Evolutionary conservation across 1,284 basidiomycete species (phyloP), one percentile per base, ranked within the genome.

Genomic region (Violaceomyces palustris): DNA sequence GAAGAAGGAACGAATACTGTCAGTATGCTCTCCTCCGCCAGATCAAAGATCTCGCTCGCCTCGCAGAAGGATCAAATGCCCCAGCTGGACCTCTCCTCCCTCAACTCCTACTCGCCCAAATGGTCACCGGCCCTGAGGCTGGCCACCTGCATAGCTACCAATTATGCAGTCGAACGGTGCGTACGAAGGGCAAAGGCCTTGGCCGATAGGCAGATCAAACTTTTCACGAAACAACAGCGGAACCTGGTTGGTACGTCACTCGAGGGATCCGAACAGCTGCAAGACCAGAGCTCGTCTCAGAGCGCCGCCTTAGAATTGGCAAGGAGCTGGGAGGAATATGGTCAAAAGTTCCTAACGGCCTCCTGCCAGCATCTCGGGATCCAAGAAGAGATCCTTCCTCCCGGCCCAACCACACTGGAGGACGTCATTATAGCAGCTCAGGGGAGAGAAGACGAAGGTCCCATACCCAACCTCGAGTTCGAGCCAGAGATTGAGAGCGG

Each of bases 291-390:
- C 31, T 17, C n/a, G 14, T 22, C 18, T 14, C 22, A 44, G 24
- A 4, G 19, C 4, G 32, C 15, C 37, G 10, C 26, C 17, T 10
- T 25, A 33, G 14, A 38, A 3, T 6, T 48, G 4, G 38, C 48
- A 2, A 49, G 53, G 30, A 58, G 49, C 24, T 66, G 64, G 64
- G 41, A 45, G 11, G 64, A 66, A 24, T 66, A 61, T 26, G 47
- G 50, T 21, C 22, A 50, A 22, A 52, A 66, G 50, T 68, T 68
- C 37, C 27, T 66, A 10, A 64, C 46, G n/a, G 67, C 67, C 5
- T 61, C 61, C 12, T 69, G 67, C 29, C 67, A 69, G 52, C 67
- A 69, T 41, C 56, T 69, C 23, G 67, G 64, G 12, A 34, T 69
- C 11, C 39, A 40, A 5, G 38, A 46, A 28, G 47, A 55, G 32